Conservation (phyloP, 495 filamentous ascomycete species). For the Chaetomium cochliodes region DNA sequence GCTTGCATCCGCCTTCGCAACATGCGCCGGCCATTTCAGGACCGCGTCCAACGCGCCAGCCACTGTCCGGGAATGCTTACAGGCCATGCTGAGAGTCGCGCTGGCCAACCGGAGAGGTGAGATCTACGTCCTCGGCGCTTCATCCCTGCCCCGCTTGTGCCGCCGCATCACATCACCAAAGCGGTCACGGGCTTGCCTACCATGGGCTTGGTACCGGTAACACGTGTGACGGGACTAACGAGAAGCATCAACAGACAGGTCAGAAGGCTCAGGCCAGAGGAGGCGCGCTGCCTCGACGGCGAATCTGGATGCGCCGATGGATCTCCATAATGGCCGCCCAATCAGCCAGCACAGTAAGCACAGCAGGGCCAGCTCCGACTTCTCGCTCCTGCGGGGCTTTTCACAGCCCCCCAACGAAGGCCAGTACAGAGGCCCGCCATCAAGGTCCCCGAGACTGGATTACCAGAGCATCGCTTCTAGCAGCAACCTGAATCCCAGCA, state of each 20-base stretch:
- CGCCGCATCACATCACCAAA: neutral
- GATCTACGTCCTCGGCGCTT: slow-evolving; percentile 33
- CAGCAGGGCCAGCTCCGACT: slow-evolving; percentile 65
- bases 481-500: slow-evolving; percentile 20
- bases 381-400: slow-evolving; percentile 52
- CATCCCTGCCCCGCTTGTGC: neutral
- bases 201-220: slow-evolving; percentile 1
- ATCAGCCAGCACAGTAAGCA: slow-evolving; percentile 55
- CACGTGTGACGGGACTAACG: slow-evolving; percentile 24
- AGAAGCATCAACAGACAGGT: slow-evolving; percentile 27
- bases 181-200: neutral
- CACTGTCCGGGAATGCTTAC: slow-evolving; percentile 74
- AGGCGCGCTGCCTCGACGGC: slow-evolving; percentile 53
- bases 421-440: slow-evolving; percentile 35
- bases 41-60: slow-evolving; percentile 69
- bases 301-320: slow-evolving; percentile 51
- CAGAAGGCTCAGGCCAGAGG: slow-evolving; percentile 31
- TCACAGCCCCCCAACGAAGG: slow-evolving; percentile 33
- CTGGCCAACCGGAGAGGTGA: slow-evolving; percentile 64
- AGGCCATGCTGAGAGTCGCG: slow-evolving; percentile 68
- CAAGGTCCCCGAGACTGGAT: slow-evolving; percentile 36
- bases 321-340: slow-evolving; percentile 45
- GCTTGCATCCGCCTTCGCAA: slow-evolving; percentile 60
- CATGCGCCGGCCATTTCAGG: slow-evolving; percentile 67
- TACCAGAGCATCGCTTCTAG: slow-evolving; percentile 26